These are phyloP conservation scores for Salvia rosmarinus DNA, from an alignment of 257 asterid genomes.

Conservation along the genomic window DNA sequence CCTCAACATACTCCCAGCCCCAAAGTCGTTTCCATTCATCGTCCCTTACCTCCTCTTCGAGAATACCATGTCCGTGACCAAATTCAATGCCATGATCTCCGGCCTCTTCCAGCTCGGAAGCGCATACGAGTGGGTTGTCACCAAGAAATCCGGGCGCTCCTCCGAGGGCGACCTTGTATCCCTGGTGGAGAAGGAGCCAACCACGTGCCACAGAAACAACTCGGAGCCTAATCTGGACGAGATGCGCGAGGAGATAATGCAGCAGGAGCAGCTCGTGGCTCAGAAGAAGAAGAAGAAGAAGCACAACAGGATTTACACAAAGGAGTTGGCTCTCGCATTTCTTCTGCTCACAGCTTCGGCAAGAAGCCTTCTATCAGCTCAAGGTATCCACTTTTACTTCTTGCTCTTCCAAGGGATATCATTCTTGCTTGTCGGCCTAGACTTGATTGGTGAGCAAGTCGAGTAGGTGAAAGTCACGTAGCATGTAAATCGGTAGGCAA, in stretches of 20 bases:
- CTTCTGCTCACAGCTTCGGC: constrained; percentile 79
- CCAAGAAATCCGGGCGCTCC: constrained; percentile 85
- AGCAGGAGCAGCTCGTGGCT: constrained; percentile 42
- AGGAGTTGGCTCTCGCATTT: constrained; percentile 73
- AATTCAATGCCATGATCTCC: constrained; percentile 90
- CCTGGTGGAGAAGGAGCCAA: constrained; percentile 55
- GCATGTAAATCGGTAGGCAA: constrained; percentile 28
- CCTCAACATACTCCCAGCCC: constrained; percentile 78
- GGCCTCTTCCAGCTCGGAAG: constrained; percentile 95
- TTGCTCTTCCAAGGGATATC: constrained; percentile 61
- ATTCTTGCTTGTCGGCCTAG: constrained; percentile 80
- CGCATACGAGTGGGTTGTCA: constrained; percentile 36
- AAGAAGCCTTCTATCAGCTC: constrained; percentile 79
- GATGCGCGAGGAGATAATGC: constrained; percentile 47
- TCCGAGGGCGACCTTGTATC: constrained; percentile 75
- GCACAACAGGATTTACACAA: constrained; percentile 73
- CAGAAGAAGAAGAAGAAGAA: constrained; percentile 47
- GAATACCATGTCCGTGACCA: constrained; percentile 95
- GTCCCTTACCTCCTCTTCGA: constrained; percentile 37
- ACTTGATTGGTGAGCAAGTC: constrained; percentile 89
- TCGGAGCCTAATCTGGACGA: constrained; percentile 52
- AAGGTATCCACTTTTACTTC: constrained; percentile 90
- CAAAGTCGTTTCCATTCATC: constrained; percentile 85
- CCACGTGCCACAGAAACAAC: constrained; percentile 43
- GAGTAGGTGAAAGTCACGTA: constrained; percentile 25